Evolutionary conservation across 1,139 yeast genomes (phyloP).

Genomic region (Candida sp.): DNA sequence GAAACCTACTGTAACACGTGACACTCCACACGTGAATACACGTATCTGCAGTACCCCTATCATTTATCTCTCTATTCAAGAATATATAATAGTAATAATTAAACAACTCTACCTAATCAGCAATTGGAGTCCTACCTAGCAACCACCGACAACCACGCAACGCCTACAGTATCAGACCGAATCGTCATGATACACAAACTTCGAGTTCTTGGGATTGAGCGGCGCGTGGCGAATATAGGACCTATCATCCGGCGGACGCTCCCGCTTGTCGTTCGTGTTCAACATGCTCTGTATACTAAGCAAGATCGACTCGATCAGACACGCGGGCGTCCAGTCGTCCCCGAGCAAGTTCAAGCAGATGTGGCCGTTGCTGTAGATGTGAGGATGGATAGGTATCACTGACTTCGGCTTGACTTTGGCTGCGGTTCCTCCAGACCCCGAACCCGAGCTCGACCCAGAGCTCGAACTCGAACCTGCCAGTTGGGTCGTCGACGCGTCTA

Average conservation of each 20-base stretch:
- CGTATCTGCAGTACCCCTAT: too few species aligned
- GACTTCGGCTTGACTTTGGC: conserved; percentile 5
- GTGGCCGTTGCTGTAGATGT: conserved; percentile 75
- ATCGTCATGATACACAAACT: conserved; percentile 64
- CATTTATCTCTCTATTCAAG: not conserved
- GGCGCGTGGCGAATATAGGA: conserved; percentile 58
- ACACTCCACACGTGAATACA: too few species aligned
- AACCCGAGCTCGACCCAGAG: too few species aligned
- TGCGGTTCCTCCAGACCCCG: too few species aligned
- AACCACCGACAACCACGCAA: too few species aligned
- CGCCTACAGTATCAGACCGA: conserved; percentile 17
- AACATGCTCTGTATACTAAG: conserved; percentile 72
- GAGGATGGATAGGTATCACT: conserved; percentile 69
- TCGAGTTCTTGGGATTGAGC: conserved; percentile 53
- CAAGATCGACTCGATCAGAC: conserved; percentile 55
- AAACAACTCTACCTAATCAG: not conserved
- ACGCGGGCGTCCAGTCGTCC: conserved; percentile 76
- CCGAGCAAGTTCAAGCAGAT: conserved; percentile 70
- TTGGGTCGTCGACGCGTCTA: not conserved
- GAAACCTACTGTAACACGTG: too few species aligned
- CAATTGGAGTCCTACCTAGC: not conserved
- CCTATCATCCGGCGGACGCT: conserved; percentile 60
- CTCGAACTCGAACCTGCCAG: too few species aligned
- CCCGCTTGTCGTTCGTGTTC: conserved; percentile 45
- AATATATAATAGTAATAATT: too few species aligned